Percentiles rank a stretch among this genome's conserved stretches.
phyloP scores from a whole-genome alignment of 768 basidiomycete species.

The Leccinellum albellum region DNA sequence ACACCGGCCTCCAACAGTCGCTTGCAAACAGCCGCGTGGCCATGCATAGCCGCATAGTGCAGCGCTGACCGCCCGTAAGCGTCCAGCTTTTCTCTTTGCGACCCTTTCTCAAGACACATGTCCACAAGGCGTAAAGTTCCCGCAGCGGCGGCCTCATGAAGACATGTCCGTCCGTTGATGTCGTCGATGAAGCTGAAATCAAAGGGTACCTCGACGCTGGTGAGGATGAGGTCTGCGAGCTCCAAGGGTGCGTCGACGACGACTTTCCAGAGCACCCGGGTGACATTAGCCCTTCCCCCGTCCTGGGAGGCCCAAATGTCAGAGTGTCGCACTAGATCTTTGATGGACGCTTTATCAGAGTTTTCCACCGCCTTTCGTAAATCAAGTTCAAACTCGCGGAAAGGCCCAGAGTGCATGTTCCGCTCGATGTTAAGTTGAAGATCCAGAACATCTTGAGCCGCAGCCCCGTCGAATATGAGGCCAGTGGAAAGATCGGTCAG shows the following conservation, averaged over 20 bases:
- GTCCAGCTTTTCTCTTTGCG: conserved; percentile 72
- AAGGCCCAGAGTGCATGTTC: conserved; percentile 61
- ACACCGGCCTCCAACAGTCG: conserved; percentile 68
- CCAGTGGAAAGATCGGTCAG: conserved; percentile 73
- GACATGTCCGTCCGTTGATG: conserved; percentile 91
- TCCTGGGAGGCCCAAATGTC: conserved; percentile 59
- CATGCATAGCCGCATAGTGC: conserved; percentile 95
- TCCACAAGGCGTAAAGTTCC: conserved; percentile 75
- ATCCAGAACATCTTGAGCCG: conserved; percentile 70
- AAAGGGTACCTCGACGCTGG: conserved; percentile 63
- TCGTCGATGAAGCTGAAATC: conserved; percentile 93
- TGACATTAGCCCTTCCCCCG: conserved; percentile 64
- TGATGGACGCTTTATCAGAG: conserved; percentile 55
- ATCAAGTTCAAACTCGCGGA: conserved; percentile 86
- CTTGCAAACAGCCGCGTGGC: conserved; percentile 71
- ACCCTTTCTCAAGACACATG: conserved; percentile 71
- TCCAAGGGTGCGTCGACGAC: conserved; percentile 74
- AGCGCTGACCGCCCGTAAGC: conserved; percentile 90
- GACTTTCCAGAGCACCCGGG: conserved; percentile 93
- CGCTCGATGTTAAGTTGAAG: conserved; percentile 68
- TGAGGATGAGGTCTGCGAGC: conserved; percentile 71
- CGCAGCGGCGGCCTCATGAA: conserved; percentile 90
- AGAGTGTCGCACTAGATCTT: conserved; percentile 68
- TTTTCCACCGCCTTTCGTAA: conserved; percentile 72
- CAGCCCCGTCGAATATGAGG: conserved; percentile 73